Conservation (phyloP, 208 protist species). For the Acanthamoeba castellanii region DNA sequence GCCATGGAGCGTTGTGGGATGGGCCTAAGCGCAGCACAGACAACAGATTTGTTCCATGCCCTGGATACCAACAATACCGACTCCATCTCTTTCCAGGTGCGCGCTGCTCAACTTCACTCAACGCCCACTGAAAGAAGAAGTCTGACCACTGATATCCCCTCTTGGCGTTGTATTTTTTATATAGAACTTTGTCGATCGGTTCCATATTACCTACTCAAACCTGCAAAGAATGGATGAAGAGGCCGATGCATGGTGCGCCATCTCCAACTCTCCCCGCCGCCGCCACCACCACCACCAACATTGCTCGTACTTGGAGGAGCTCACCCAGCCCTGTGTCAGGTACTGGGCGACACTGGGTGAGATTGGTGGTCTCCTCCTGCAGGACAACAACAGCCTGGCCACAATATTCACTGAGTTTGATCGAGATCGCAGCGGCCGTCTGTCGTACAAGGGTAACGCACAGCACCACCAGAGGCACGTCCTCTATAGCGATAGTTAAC, state of each 20-base stretch:
- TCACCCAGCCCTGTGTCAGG: not conserved
- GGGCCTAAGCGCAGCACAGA: not conserved
- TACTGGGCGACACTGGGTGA: not conserved
- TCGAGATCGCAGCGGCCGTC: not conserved
- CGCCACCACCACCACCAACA: too few species aligned
- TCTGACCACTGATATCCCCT: not conserved
- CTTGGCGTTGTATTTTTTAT: too few species aligned
- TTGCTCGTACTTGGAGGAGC: not conserved
- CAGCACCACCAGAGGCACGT: not conserved
- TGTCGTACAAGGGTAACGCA: not conserved
- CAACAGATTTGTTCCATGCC: not conserved
- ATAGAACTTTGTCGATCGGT: not conserved
- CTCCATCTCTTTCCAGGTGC: not conserved
- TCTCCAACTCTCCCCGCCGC: too few species aligned
- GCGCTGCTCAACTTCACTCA: not conserved
- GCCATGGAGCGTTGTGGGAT: not conserved
- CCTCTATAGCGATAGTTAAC: not conserved
- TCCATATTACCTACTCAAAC: not conserved
- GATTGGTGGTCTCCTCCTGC: not conserved
- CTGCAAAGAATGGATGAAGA: not conserved
- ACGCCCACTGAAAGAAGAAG: not conserved
- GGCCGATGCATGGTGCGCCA: not conserved
- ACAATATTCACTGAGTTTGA: constrained; percentile 6
- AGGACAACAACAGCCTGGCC: not conserved
- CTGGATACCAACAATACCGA: not conserved